Base-by-base conservation (phyloP, 495 filamentous ascomycete genomes). In the Trichoderma orchidacearum region DNA sequence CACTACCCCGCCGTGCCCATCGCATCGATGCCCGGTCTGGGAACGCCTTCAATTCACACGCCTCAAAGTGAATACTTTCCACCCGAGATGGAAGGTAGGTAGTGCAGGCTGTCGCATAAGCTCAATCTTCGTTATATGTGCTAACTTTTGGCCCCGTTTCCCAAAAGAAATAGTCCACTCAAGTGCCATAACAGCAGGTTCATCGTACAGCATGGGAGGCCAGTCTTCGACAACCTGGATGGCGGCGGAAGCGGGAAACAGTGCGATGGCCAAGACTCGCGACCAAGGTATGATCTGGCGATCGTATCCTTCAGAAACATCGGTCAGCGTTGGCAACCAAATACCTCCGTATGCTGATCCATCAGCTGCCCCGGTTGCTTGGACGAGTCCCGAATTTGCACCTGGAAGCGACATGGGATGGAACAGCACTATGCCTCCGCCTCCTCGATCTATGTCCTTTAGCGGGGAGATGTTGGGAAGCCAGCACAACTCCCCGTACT, bases 11-110 rank as follows among this genome's bases (percentile, higher is more conserved):
- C 71, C 23, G 60, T 78, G 53, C 66, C 71, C 28, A 74, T 79
- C 68, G 67, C 75, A n/a, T 66, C 72, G 34, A 70, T 76, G 54
- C 68, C 74, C 53, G 73, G 64, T 57, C 75, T 78, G 67, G 70
- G 70, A 5, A 71, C 72, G 1, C 74, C 68, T 21, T 56, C 73
- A 8, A 73, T 74, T 64, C 74, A 74, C 35, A 53, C 67, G 11
- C 35, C 64, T 9, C 71, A 71, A 31, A 58, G 59, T 3, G 73
- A 73, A 28, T 63, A 55, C 54, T 75, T 71, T 58, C 53, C 69
- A 12, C 48, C 65, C 21, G 67, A 72, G 34, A 41, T 64, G 50
- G 72, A 71, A 63, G 55, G 74, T 77, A 72, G 18, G 41, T 48
- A 67, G 72, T 67, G 54, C 7, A 57, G 51, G 17, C 30, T 25